These are phyloP conservation scores for Ascochyta koolunga DNA, from an alignment of 2,329 filamentous ascomycete genomes.

Conservation along the genomic window DNA sequence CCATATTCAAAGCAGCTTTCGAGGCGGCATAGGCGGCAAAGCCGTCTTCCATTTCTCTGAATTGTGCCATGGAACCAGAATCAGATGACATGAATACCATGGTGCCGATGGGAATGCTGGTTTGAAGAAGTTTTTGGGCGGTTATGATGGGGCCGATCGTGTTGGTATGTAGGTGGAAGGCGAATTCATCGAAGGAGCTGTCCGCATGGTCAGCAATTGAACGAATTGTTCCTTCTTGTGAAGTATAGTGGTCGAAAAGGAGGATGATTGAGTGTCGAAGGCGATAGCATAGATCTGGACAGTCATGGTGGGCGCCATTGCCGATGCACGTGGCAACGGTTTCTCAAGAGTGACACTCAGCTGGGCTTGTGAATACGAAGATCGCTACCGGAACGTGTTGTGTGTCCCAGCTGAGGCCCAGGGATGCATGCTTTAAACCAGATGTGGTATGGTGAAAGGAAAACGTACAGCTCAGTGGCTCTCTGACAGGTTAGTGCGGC, in stretches of 20 bases:
- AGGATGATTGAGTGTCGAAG: not conserved
- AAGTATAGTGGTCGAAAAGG: not conserved
- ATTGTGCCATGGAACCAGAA: constrained; percentile 58
- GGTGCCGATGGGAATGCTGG: constrained; percentile 55
- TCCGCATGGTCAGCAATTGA: constrained; percentile 4
- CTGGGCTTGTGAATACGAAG: not conserved
- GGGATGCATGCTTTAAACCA: constrained; percentile 30
- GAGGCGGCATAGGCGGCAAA: constrained; percentile 64
- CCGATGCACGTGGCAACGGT: not conserved
- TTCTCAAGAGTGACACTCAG: not conserved
- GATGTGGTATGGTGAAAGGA: constrained; percentile 27
- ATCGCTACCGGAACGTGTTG: not conserved
- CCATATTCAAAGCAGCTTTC: constrained; percentile 64
- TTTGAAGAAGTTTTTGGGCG: constrained; percentile 59
- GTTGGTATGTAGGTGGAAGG: constrained; percentile 63
- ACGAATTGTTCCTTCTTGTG: not conserved
- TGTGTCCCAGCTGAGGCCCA: constrained; percentile 14
- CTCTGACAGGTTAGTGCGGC: constrained; percentile 49
- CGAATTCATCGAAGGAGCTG: constrained; percentile 61
- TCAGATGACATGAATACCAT: constrained; percentile 64
- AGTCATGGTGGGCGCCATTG: not conserved
- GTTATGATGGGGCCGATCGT: constrained; percentile 65
- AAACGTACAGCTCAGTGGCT: constrained; percentile 57
- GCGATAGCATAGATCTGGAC: not conserved
- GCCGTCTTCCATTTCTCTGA: constrained; percentile 62